Percentiles rank a stretch among this genome's conserved stretches.
Evolutionary conservation across 2,329 filamentous ascomycete genomes (phyloP).

Genomic region (Aaosphaeria pasadenensis): DNA sequence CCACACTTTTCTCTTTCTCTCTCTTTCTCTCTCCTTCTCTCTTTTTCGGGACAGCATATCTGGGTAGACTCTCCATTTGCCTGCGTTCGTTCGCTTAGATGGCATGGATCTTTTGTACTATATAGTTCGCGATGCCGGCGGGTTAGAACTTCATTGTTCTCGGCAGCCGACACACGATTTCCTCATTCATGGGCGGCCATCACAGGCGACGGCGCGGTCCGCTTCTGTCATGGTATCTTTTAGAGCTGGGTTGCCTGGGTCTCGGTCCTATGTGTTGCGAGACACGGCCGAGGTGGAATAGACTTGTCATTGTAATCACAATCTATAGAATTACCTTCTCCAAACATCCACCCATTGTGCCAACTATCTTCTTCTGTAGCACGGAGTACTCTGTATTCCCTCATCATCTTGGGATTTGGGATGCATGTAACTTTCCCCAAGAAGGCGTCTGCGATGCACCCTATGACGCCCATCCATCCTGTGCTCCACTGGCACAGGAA

Average conservation of each 20-base stretch:
- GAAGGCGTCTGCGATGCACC: too few relatives aligned
- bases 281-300: slow-evolving; percentile 30
- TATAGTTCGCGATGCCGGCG: slow-evolving; percentile 31
- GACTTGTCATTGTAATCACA: slow-evolving; percentile 31
- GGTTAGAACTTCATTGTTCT: slow-evolving; percentile 9
- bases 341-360: too few relatives aligned
- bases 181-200: slow-evolving; percentile 11
- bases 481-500: too few relatives aligned
- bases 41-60: slow-evolving; percentile 22
- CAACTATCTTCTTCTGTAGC: too few relatives aligned
- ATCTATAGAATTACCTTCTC: slow-evolving; percentile 23
- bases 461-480: too few relatives aligned
- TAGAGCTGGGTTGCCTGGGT: slow-evolving; percentile 26
- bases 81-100: slow-evolving; percentile 28
- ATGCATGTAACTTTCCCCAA: too few relatives aligned
- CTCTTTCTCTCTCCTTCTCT: slow-evolving; percentile 14
- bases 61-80: slow-evolving; percentile 30
- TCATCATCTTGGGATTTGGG: too few relatives aligned
- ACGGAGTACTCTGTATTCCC: too few relatives aligned
- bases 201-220: slow-evolving; percentile 21
- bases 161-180: background rate
- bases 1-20: slow-evolving; percentile 12
- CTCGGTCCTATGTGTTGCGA: slow-evolving; percentile 27
- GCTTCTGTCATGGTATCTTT: slow-evolving; percentile 18
- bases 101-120: slow-evolving; percentile 30